These are phyloP conservation scores for Alopecurus myosuroides DNA, from an alignment of 176 grass and related monocot genomes.

Conservation along the genomic window DNA sequence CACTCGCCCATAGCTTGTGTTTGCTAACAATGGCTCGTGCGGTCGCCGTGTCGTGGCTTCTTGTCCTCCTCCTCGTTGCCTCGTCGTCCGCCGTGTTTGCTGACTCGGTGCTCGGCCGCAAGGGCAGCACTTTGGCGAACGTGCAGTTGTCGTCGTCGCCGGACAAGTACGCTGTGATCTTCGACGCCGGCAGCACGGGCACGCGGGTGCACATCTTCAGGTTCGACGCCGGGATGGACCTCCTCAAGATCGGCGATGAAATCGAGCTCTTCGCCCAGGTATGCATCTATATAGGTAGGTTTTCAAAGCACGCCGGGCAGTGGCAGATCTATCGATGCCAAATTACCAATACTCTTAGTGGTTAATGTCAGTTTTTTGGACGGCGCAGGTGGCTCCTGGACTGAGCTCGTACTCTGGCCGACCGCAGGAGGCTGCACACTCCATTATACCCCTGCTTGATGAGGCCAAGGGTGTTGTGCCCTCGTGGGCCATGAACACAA, in stretches of 20 bases:
- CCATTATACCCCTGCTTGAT: conserved; percentile 31
- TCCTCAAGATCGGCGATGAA: conserved; percentile 7
- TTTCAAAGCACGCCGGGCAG: background rate
- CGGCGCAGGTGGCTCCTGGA: background rate
- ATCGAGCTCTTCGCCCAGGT: conserved; percentile 29
- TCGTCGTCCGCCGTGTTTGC: background rate
- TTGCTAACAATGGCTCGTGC: background rate
- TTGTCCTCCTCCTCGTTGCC: background rate
- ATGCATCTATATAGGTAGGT: background rate
- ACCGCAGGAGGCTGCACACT: conserved; percentile 12
- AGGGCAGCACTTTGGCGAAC: background rate
- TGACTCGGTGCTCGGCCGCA: background rate
- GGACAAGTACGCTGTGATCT: background rate
- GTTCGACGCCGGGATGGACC: conserved; percentile 13
- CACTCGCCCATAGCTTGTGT: background rate
- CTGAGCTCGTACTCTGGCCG: background rate
- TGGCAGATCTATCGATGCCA: background rate
- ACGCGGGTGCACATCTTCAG: conserved; percentile 27
- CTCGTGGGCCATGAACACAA: conserved; percentile 12
- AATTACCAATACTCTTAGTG: no score
- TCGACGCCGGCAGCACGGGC: background rate
- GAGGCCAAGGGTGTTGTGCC: conserved; percentile 41
- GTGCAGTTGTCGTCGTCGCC: no score
- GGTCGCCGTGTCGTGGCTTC: background rate
- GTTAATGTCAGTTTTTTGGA: background rate